Evolutionary conservation across 352 stramenopile genomes (phyloP).

Genomic region (Phytophthora chlamydospora): DNA sequence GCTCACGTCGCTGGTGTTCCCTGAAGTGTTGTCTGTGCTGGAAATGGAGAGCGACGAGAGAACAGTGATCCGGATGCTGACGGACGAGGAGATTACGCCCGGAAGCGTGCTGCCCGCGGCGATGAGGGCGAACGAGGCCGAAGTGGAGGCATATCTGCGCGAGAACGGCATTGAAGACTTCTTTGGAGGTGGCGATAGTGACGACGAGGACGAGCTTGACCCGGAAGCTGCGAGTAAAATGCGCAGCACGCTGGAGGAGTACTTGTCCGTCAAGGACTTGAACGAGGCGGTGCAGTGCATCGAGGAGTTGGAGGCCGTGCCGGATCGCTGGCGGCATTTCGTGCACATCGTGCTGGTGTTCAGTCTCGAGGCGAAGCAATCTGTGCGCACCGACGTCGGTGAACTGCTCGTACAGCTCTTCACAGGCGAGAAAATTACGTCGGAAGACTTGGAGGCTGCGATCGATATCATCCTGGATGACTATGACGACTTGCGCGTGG

Average conservation of each 20-base stretch:
- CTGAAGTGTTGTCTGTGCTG: slow-evolving; percentile 76
- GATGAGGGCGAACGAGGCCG: slow-evolving; percentile 44
- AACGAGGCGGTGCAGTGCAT: slow-evolving; percentile 79
- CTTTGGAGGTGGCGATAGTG: slow-evolving; percentile 57
- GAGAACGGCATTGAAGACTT: slow-evolving; percentile 71
- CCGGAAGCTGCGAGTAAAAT: slow-evolving; percentile 69
- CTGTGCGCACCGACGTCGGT: slow-evolving; percentile 51
- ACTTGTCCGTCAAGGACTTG: slow-evolving; percentile 76
- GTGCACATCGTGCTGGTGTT: slow-evolving; percentile 52
- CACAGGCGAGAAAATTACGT: slow-evolving; percentile 43
- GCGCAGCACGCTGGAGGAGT: slow-evolving; percentile 79
- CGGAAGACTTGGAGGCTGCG: slow-evolving; percentile 58
- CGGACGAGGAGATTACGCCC: slow-evolving; percentile 75
- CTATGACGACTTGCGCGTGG: slow-evolving; percentile 77
- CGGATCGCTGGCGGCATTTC: slow-evolving; percentile 72
- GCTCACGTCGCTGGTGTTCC: slow-evolving; percentile 71
- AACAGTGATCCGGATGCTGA: slow-evolving; percentile 78
- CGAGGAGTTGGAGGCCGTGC: slow-evolving; percentile 56
- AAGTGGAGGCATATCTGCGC: slow-evolving; percentile 64
- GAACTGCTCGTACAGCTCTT: slow-evolving; percentile 54
- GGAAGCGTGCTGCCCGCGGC: slow-evolving; percentile 55
- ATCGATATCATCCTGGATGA: slow-evolving; percentile 65
- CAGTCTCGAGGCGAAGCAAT: slow-evolving; percentile 59
- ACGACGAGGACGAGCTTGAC: slow-evolving; percentile 67
- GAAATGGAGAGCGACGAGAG: slow-evolving; percentile 69